Evolutionary conservation across 257 asterid species (phyloP), one percentile per base, ranked within the genome.

Genomic region (Eustoma russellianum): DNA sequence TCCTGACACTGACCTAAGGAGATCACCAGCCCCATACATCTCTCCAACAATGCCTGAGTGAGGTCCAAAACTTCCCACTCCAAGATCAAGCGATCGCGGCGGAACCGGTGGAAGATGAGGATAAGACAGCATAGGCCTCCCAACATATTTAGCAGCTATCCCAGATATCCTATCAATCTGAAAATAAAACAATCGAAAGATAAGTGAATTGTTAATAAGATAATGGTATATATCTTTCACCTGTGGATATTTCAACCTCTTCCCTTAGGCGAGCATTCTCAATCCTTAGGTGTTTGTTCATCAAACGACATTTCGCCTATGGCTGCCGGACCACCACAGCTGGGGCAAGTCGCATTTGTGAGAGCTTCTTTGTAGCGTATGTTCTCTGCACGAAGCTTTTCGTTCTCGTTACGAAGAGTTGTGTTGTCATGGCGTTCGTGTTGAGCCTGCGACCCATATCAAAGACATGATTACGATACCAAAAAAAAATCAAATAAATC

Each of bases 271-370:
- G 84, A 52, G 69, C 84, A 62, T 86, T 86, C 46, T 86, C 94
- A 2, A 80, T 77, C 64, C 88, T 70, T 41, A 86, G 58, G 35
- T 81, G 88, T 59, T 59, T 83, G 94, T 65, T 83, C 95, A 45
- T 86, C 95, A 46, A 72, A 81, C 1, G 95, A 83, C 94, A 86
- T 81, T 53, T 83, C 95, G 1, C 88, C 91, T 5, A 81, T 67
- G 43, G 91, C 70, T n/a, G 94, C 88, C 0, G 94, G 88, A 3
- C 88, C 94, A 3, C 95, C 95, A 50, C 95, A 86, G 43, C 77
- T 75, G 16, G 95, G 91, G 60, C 95, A 86, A 33, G 88, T 48
- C 13, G 86, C 91, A 65, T 71, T 77, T 60, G 62, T 49, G 3
- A 86, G 76, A 40, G 94, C 95, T 46, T 86, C 92, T 61, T 83